Evolutionary conservation across 192 early-diverging fungal genomes (phyloP), one percentile per base, ranked within the genome.

Genomic region (Coemansia sp.): DNA sequence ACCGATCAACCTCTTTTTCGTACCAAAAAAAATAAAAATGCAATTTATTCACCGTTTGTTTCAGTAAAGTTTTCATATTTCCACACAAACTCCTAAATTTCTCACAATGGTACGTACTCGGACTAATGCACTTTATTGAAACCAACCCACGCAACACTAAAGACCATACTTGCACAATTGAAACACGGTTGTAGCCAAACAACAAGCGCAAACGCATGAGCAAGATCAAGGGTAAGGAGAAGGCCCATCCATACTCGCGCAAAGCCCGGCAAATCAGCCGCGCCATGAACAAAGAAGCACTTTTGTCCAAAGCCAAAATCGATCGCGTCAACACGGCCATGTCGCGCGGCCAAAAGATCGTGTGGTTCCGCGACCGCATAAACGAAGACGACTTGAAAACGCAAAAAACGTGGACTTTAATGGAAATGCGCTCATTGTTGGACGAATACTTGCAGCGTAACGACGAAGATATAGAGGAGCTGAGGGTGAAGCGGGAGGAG

Each of bases 241-340:
- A 83, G 68, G 87, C 89, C n/a, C 89, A 91, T 57, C 89, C 89
- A 11, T 87, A 87, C 62, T 91, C 89, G 52, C 81, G 89, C 26
- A 91, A 91, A 56, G 89, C 89, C 2, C 72, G 56, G 5, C 89
- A 91, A 64, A 78, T 88, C 64, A 83, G 82, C 20, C 74, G 89
- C 48, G 86, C 87, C 4, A 75, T 86, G 69, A 68, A 83, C 49
- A 80, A 84, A 20, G 85, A 85, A 38, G 72, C 81, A 14, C 55
- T 62, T 37, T 61, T 87, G 15, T 69, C 64, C 22, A 78, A 78
- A 36, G 60, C 81, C 55, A 85, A 83, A 56, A 36, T 66, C 19
- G 71, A 66, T 6, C 73, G 82, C 44, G 68, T 84, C 53, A 71
- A 59, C 21, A 44, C 52, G 7, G 66, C 62, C 4, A 67, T 81